Base-by-base conservation (phyloP, 1,284 basidiomycete species). In the Heterobasidion occidentale region DNA sequence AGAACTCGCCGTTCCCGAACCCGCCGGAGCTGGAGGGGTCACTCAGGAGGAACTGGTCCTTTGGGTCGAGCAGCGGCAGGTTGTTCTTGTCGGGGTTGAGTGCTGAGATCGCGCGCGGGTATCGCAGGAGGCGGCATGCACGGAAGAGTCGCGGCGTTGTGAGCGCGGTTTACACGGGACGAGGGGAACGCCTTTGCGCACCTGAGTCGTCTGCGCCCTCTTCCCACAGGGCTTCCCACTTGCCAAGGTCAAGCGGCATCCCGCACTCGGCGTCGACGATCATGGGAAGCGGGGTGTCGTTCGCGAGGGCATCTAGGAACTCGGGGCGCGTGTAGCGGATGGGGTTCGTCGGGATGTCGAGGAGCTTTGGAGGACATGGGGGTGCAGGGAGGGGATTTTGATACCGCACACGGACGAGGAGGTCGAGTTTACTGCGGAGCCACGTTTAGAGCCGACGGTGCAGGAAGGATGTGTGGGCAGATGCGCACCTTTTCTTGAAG, bases 261-360 rank as follows among this genome's bases (percentile, higher is more conserved):
- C 94, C 94, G 65, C 88, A 88, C 68, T 98, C 94, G 1, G 90
- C 89, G 65, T 98, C 94, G 1, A 96, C 87, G 58, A 97, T 87
- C 90, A 98, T 93, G 0, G 94, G 93, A 9, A 96, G 69, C 0
- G 88, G 87, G 7, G 85, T 83, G 50, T 90, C 89, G 52, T 86
- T 83, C 1, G 90, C 88, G 46, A 97, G 74, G 17, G 85, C 79
- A 60, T 90, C 83, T 27, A 94, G 79, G 63, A 94, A 94, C 64
- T 89, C 86, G 15, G 92, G 89, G 34, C 81, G 81, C 20, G 91
- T 88, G 70, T 96, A 93, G 45, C 94, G 89, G 66, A 81, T 78
- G 11, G 92, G 86, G 67, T 90, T 83, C 36, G 94, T 96, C 34
- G 88, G 84, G 56, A 97, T 88, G 59, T 94, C 83, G 64, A 98